These are phyloP conservation scores for Saccharomycopsis crataegensis DNA, from an alignment of 1,139 yeast genomes.

Conservation along the genomic window DNA sequence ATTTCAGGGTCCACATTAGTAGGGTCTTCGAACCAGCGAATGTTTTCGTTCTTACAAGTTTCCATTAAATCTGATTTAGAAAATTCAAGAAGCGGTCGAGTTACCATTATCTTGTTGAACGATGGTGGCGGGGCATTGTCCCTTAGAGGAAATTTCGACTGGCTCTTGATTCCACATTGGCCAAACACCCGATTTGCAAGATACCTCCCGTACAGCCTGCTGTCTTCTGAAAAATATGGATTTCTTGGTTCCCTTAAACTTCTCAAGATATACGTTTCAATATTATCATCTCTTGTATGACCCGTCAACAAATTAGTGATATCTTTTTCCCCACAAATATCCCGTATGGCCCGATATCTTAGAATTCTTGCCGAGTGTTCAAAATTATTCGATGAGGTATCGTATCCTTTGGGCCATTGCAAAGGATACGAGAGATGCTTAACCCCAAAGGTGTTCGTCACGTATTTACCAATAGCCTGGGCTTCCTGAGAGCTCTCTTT, in stretches of 20 bases:
- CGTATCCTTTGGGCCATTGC: constrained; percentile 23
- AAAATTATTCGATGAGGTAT: constrained; percentile 27
- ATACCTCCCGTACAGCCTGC: neutral
- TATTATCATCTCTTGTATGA: constrained; percentile 46
- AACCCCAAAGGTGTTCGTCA: constrained; percentile 22
- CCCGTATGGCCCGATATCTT: constrained; percentile 33
- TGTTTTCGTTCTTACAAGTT: constrained; percentile 30
- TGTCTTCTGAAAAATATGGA: neutral
- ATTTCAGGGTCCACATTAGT: constrained; percentile 38
- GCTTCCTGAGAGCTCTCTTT: constrained; percentile 34
- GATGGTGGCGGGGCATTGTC: neutral
- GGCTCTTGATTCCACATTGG: neutral
- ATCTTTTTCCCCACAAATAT: constrained; percentile 25
- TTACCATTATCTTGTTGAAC: constrained; percentile 23
- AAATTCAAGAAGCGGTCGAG: constrained; percentile 37
- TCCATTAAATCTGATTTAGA: constrained; percentile 33
- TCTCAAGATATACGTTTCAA: constrained; percentile 35
- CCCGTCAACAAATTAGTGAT: constrained; percentile 36
- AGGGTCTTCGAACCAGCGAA: constrained; percentile 46
- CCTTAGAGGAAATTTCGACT: constrained; percentile 19
- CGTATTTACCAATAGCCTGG: constrained; percentile 28
- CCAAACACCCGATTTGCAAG: constrained; percentile 5
- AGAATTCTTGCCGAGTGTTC: constrained; percentile 43
- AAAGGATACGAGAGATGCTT: constrained; percentile 34
- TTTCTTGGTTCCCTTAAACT: neutral